Evolutionary conservation across 208 protist species (phyloP), one percentile per base, ranked within the genome.

Genomic region (Trypanosoma platydactyli): DNA sequence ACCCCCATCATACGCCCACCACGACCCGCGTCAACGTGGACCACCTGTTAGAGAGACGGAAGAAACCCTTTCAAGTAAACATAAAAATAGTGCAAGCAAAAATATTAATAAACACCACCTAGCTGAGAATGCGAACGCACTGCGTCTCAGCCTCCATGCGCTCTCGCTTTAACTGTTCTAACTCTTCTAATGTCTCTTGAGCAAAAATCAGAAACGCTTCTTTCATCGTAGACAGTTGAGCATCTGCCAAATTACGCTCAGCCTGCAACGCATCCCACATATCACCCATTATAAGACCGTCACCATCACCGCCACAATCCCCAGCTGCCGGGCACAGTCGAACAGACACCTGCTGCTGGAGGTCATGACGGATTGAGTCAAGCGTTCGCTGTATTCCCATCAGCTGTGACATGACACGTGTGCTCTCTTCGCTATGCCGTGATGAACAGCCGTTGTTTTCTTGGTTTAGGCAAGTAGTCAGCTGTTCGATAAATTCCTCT

Each of bases 101-200:
- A 54, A 35, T 4, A 41, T 18, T 1, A 20, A 48, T 24, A 4
- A 2, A 2, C 16, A 4, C 16, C 16, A 46, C 22, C 18, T 35
- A 44, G n/a, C 45, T 62, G 27, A 69, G 54, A 44, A 69, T 24
- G 44, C n/a, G 27, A 29, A 22, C 16, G 22, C 64, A 69, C 44
- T 53, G 40, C 25, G n/a, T 44, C 44, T 62, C 64, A 24, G 54
- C 45, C 22, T 69, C 64, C 54, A 69, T 7, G 12, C 64, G 52
- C 30, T 69, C 64, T 9, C 44, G 22, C 41, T 42, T 38, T 22
- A 69, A 42, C 29, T 62, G 3, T 44, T 69, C 64, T 29, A 69
- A 46, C 44, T 61, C 42, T 42, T 69, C 64, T 55, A 69, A 38
- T 15, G 18, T 54, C 4, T 59, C 7, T 51, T 69, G 38, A 25